phyloP scores from a whole-genome alignment of 192 early-diverging fungal genomes.

The Chytriomyces hyalinus region DNA sequence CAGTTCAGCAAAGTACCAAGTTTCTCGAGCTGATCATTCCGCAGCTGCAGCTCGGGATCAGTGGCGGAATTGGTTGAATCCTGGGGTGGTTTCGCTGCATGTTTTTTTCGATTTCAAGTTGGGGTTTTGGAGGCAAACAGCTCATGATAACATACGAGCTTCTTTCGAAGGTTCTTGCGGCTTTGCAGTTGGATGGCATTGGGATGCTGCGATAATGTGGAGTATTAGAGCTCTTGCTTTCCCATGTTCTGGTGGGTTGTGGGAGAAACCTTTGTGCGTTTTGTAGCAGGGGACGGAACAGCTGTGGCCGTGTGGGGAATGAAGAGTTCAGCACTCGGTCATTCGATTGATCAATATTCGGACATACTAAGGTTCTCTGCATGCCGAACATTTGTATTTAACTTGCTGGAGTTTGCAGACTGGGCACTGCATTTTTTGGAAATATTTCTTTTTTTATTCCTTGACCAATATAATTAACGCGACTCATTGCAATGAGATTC shows the following conservation, averaged over 20 bases:
- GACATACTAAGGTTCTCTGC: background rate
- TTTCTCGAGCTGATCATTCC: constrained; percentile 9
- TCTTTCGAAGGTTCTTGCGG: background rate
- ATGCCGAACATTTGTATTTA: constrained; percentile 14
- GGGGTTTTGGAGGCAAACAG: background rate
- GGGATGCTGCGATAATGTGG: too few species aligned
- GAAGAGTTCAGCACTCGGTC: background rate
- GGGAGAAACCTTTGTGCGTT: background rate
- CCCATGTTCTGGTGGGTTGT: background rate
- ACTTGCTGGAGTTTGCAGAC: background rate
- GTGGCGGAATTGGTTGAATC: too few species aligned
- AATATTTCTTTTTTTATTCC: background rate
- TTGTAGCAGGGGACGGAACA: constrained; percentile 19
- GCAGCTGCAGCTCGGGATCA: constrained; percentile 2
- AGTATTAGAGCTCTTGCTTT: background rate
- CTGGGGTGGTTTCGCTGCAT: background rate
- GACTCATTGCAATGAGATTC: too few species aligned
- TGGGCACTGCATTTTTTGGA: background rate
- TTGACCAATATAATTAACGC: too few species aligned
- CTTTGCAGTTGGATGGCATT: background rate
- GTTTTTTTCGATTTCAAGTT: background rate
- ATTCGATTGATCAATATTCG: background rate
- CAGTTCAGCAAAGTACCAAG: constrained; percentile 14
- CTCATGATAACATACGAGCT: background rate
- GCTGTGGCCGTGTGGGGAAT: background rate